phyloP scores from a whole-genome alignment of 148 eudicot genomes.

The Fallopia convolvulus region DNA sequence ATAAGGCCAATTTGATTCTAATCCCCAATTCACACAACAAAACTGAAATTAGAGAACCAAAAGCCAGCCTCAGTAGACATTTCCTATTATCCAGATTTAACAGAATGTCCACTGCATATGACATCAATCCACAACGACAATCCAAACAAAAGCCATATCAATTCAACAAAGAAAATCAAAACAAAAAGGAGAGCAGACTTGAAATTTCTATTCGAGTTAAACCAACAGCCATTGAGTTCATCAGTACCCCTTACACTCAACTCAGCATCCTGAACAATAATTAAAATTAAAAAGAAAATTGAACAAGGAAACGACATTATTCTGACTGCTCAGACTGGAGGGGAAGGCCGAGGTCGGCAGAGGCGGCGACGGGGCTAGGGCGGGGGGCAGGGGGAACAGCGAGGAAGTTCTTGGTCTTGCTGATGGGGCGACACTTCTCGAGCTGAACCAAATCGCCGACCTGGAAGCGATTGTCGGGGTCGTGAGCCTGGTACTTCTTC shows the following conservation, averaged over 20 bases:
- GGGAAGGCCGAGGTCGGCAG: slow-evolving; percentile 41
- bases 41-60: background rate
- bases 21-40: background rate
- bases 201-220: background rate
- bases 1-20: background rate
- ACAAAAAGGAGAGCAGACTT: background rate
- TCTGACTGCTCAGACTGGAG: slow-evolving; percentile 31
- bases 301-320: background rate
- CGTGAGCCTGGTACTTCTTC: slow-evolving; percentile 87
- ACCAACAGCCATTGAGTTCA: background rate
- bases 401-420: slow-evolving; percentile 62
- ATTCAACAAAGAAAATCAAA: background rate
- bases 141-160: background rate
- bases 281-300: background rate
- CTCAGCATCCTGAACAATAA: background rate
- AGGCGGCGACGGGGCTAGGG: slow-evolving; percentile 9
- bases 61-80: background rate
- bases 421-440: slow-evolving; percentile 62
- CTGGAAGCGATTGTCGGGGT: slow-evolving; percentile 61
- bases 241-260: background rate
- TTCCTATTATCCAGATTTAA: background rate
- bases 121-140: background rate
- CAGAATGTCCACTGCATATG: background rate
- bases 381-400: slow-evolving; percentile 36
- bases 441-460: slow-evolving; percentile 74